Evolutionary conservation across 306 rosid species (phyloP).

Genomic region (Acmispon strigosus): DNA sequence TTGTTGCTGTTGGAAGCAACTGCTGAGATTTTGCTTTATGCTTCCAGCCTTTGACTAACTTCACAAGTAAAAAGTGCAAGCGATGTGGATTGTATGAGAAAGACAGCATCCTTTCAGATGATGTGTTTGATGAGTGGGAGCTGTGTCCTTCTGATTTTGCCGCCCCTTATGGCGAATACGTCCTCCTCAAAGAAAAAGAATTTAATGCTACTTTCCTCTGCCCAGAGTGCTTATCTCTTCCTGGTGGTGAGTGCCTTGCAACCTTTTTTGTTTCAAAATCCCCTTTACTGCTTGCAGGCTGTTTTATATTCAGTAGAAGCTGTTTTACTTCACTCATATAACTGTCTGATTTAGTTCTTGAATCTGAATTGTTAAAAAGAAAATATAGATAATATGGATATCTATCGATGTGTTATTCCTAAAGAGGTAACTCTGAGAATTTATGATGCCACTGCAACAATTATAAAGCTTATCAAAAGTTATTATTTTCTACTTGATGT

Average conservation of each 20-base stretch:
- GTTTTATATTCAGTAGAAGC: no score
- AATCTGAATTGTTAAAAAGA: no score
- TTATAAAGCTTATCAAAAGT: neutral
- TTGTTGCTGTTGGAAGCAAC: neutral
- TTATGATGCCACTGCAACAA: neutral
- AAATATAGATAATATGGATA: no score
- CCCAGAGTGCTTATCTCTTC: constrained; percentile 40
- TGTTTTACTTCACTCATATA: no score
- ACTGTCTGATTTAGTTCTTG: no score
- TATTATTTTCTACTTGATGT: neutral
- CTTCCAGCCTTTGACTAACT: constrained; percentile 77
- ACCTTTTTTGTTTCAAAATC: neutral
- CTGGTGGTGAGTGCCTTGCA: constrained; percentile 45
- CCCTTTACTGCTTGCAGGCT: neutral
- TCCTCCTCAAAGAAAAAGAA: constrained; percentile 50
- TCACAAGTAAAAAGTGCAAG: constrained; percentile 63
- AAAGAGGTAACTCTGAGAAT: neutral
- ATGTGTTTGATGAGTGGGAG: constrained; percentile 85
- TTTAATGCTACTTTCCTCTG: constrained; percentile 66
- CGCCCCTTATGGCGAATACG: constrained; percentile 44
- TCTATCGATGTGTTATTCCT: neutral
- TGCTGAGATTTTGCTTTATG: constrained; percentile 27
- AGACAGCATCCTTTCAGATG: constrained; percentile 54
- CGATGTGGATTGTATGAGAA: constrained; percentile 88
- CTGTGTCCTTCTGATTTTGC: constrained; percentile 82